phyloP scores from a whole-genome alignment of 2,329 filamentous ascomycete species.

The Monilinia fructicola region DNA sequence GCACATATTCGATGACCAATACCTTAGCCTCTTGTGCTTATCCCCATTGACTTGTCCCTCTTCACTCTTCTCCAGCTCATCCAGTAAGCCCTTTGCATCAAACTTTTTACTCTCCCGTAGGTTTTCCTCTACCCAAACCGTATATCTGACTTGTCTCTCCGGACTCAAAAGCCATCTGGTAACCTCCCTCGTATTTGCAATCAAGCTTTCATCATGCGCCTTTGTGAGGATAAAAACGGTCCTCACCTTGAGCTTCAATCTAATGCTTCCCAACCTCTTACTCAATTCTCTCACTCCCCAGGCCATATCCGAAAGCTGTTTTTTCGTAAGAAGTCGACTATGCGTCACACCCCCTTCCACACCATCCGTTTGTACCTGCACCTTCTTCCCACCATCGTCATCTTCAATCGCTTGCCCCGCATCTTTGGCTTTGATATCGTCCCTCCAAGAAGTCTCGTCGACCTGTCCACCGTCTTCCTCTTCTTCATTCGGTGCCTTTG shows the following conservation, averaged over 20 bases:
- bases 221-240: conserved; percentile 89
- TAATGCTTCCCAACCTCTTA: conserved; percentile 79
- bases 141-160: conserved; percentile 66
- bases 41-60: conserved; percentile 41
- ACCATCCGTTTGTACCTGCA: conserved; percentile 23
- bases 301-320: conserved; percentile 93
- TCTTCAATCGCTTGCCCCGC: conserved; percentile 14
- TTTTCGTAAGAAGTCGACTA: conserved; percentile 85
- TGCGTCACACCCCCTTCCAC: conserved; percentile 41
- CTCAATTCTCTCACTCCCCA: conserved; percentile 91
- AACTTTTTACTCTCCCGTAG: conserved; percentile 72
- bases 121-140: conserved; percentile 79
- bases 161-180: conserved; percentile 76
- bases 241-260: conserved; percentile 76
- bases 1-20: conserved; percentile 82
- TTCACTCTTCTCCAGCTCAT: conserved; percentile 55
- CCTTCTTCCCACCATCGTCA: conserved; percentile 27
- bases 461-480: conserved; percentile 47
- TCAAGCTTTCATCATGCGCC: conserved; percentile 78
- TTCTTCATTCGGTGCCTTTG: conserved; percentile 20
- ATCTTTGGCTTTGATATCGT: conserved; percentile 29
- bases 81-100: conserved; percentile 66
- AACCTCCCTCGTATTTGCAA: conserved; percentile 74
- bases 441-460: conserved; percentile 58
- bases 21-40: conserved; percentile 58